Evolutionary conservation across 106 monocot genomes (phyloP), one percentile per base, ranked within the genome.

Genomic region (Phalaenopsis equestris): DNA sequence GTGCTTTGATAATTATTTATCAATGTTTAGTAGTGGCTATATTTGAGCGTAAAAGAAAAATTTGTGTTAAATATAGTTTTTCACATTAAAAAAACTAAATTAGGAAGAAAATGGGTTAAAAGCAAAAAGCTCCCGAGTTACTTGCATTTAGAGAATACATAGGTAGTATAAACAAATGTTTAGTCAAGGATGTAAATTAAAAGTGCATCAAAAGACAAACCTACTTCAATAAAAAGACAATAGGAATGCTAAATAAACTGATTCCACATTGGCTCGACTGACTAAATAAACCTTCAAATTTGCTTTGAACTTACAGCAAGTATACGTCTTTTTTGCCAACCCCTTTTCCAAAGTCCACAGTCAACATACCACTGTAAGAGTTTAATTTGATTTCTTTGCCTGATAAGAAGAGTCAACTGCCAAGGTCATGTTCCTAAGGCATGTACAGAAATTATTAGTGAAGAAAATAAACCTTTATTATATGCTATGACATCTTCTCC

Each of bases 401-500:
- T 97, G 84, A 87, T 81, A 68, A 81, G 75, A n/a, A 80, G 46
- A 23, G 21, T 68, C 55, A 77, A 18, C 16, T 76, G 23, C 5
- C n/a, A 61, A 55, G 74, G 77, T 77, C 56, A 85, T 36, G 12
- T 5, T 17, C 30, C 75, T 17, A 18, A 45, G 78, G 41, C 18
- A 47, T 58, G 42, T 24, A 38, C 17, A 15, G 36, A 72, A 24
- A 48, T 37, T 56, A 57, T 70, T 17, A 74, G n/a, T 76, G 18
- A 48, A 42, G 1, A 61, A 82, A 74, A 70, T 80, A 12, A 52
- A 93, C 96, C 96, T 82, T 94, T 91, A 55, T 89, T 90, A 80
- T 94, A 97, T 76, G 87, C 96, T 72, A 89, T 82, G 64, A 94
- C 96, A 86, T 93, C 93, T 81, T 97, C 94, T 65, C 94, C 96